Evolutionary conservation across 495 filamentous ascomycete genomes (phyloP), one percentile per base, ranked within the genome.

Genomic region (Aspergillus nanangensis): DNA sequence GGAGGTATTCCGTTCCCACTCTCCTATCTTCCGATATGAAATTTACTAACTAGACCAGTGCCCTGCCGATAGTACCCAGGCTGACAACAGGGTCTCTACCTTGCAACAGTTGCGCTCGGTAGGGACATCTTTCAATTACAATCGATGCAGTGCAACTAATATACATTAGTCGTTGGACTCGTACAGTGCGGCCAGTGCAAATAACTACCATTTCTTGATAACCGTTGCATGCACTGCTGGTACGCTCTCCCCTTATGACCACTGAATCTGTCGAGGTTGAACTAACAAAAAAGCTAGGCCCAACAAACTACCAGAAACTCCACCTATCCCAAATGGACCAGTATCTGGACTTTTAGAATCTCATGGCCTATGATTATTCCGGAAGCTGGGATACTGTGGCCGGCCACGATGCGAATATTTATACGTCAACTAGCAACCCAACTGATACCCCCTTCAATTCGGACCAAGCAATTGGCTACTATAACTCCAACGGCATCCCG

Each of bases 381-480:
- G 84, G 87, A 40, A 75, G 76, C 35, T 96, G 88, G 89, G 84
- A 86, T 56, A 48, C 64, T 11, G 63, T 60, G 1, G 72, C 85
- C 10, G 88, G 85, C 15, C 86, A 95, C 65, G 83, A 88, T 61
- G 72, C 88, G n/a, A 95, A 95, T 57, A 63, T 95, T 38, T 87
- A 75, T 23, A 40, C 48, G 13, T 33, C 62, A 9, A 78, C 78
- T 54, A n/a, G n/a, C n/a, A n/a, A n/a, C n/a, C 77, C 82, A 0
- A 27, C 53, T 15, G 65, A 73, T 46, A 95, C 88, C 1, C 73
- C 74, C 7, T 78, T 70, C 62, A 72, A 67, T 18, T 72, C 70
- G 34, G 47, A 56, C 10, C 51, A 59, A 21, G 74, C 74, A 0
- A 38, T 78, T n/a, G 40, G 69, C 25, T 74, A 85, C 54, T 96